Conservation (phyloP, 352 stramenopile genomes). For the Globisporangium parvum region DNA sequence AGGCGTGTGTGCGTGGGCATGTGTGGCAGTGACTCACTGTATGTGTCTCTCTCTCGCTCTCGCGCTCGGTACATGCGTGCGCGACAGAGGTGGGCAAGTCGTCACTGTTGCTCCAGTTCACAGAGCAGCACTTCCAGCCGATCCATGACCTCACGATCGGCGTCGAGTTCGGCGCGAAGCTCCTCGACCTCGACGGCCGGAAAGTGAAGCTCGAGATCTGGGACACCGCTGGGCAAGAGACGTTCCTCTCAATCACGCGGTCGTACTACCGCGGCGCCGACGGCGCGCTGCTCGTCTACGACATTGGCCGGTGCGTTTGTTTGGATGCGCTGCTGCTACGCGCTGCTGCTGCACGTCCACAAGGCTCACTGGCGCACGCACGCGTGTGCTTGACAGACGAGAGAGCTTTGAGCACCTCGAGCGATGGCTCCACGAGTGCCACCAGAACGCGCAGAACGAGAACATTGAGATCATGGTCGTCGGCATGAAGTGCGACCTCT, state of each 20-base stretch:
- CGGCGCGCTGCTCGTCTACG: constrained; percentile 85
- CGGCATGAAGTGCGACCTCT: constrained; percentile 79
- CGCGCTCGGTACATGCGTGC: not conserved
- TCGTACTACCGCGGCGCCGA: constrained; percentile 88
- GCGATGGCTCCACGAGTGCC: constrained; percentile 77
- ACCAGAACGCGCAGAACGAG: constrained; percentile 83
- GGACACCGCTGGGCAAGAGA: constrained; percentile 89
- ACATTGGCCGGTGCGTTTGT: constrained; percentile 47
- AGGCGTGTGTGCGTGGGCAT: not conserved
- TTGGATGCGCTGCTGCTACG: not conserved
- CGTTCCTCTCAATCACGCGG: constrained; percentile 85
- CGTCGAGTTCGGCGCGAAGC: constrained; percentile 88
- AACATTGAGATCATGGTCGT: constrained; percentile 84
- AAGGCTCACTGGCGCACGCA: too few species aligned
- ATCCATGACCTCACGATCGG: constrained; percentile 90
- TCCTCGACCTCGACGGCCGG: constrained; percentile 73
- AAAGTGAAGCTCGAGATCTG: constrained; percentile 91
- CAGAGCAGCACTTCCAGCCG: constrained; percentile 86
- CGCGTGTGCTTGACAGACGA: constrained; percentile 20
- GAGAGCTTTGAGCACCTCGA: constrained; percentile 77
- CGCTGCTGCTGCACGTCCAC: too few species aligned
- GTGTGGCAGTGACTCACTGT: not conserved
- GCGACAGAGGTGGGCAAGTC: constrained; percentile 84
- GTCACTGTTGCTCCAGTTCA: constrained; percentile 88
- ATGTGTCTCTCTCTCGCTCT: not conserved